A percentile compares a stretch with the other conserved stretches of the same genome.
Evolutionary conservation across 169 alveolate genomes (phyloP).

Genomic region (Cryptosporidium parvum): DNA sequence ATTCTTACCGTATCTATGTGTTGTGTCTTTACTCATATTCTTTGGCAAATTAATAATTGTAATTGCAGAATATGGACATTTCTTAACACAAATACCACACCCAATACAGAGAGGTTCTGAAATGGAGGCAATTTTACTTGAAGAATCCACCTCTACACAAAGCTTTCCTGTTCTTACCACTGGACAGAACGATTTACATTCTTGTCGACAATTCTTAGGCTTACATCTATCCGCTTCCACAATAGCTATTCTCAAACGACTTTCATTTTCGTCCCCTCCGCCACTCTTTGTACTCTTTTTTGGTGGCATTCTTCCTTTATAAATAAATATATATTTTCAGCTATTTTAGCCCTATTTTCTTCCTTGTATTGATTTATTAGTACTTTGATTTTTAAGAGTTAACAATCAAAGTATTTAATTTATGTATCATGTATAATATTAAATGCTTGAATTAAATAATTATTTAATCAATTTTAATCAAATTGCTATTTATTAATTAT

Average conservation of each 20-base stretch:
- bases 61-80: constrained; percentile 99
- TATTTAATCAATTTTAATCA: too few relatives aligned
- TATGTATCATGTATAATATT: too few relatives aligned
- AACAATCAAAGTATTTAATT: too few relatives aligned
- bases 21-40: constrained; percentile 91
- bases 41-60: constrained; percentile 98
- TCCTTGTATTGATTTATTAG: not conserved
- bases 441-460: too few relatives aligned
- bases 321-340: not conserved
- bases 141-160: constrained; percentile 97
- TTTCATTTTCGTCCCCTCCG: constrained; percentile 86
- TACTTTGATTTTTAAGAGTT: not conserved
- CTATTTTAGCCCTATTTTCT: not conserved
- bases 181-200: constrained; percentile 94
- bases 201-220: constrained; percentile 97
- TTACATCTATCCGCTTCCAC: constrained; percentile 97
- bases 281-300: constrained; percentile 77
- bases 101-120: constrained; percentile 99
- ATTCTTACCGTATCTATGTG: constrained; percentile 98
- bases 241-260: constrained; percentile 96
- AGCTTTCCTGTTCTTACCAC: constrained; percentile 95
- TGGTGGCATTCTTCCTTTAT: constrained; percentile 29
- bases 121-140: constrained; percentile 94
- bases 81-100: constrained; percentile 99
- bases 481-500: not conserved